Evolutionary conservation across 108 stramenopile genomes (phyloP).

Genomic region (Cyclotella distinguenda): DNA sequence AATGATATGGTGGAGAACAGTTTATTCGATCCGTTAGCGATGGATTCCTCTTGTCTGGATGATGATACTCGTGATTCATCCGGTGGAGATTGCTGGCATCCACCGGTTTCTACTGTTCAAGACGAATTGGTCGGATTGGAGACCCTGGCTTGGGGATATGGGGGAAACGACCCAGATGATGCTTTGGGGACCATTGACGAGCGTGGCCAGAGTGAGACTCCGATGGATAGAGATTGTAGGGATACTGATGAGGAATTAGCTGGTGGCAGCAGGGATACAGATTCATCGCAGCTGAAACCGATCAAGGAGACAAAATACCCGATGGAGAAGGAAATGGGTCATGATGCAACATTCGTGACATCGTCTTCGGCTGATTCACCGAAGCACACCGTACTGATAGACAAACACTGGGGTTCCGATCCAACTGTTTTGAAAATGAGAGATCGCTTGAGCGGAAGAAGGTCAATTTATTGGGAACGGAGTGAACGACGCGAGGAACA

Average conservation of each 20-base stretch:
- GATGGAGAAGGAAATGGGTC: background rate
- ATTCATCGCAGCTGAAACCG: background rate
- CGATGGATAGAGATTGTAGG: background rate
- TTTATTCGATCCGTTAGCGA: slow-evolving; percentile 60
- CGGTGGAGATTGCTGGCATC: slow-evolving; percentile 53
- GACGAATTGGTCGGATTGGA: slow-evolving; percentile 40
- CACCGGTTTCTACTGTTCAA: slow-evolving; percentile 67
- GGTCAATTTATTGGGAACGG: slow-evolving; percentile 30
- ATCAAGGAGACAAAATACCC: too few species aligned
- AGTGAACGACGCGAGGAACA: slow-evolving; percentile 18
- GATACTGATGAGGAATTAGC: slow-evolving; percentile 4
- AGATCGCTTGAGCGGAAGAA: slow-evolving; percentile 52
- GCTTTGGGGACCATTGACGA: too few species aligned
- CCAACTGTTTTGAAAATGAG: slow-evolving; percentile 63
- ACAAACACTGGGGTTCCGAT: slow-evolving; percentile 87
- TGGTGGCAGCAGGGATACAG: background rate
- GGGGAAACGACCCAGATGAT: slow-evolving; percentile 39
- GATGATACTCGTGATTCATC: slow-evolving; percentile 5
- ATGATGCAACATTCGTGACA: slow-evolving; percentile 1
- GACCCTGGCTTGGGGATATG: slow-evolving; percentile 36
- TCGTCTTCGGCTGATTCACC: background rate
- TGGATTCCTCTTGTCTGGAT: slow-evolving; percentile 58
- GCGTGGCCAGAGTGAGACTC: background rate
- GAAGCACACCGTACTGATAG: slow-evolving; percentile 40
- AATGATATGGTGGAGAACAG: slow-evolving; percentile 63